These are phyloP conservation scores for Periconia digitata DNA, from an alignment of 2,329 filamentous ascomycete genomes.

Conservation along the genomic window DNA sequence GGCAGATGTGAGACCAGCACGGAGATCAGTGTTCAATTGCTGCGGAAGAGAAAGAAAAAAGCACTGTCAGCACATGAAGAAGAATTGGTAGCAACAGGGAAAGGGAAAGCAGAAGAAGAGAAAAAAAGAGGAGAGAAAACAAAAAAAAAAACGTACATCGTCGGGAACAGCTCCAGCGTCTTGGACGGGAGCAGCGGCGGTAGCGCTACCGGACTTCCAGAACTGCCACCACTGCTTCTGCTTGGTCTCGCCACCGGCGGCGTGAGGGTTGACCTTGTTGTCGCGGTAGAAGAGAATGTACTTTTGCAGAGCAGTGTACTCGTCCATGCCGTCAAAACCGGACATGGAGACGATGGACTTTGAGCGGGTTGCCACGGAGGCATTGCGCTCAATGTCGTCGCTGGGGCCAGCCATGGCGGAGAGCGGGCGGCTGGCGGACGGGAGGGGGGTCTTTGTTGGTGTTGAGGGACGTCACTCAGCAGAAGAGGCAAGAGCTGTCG, in stretches of 20 bases:
- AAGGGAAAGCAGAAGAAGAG: not conserved
- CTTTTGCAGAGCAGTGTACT: constrained; percentile 66
- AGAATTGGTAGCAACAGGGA: not conserved
- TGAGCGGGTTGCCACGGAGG: constrained; percentile 31
- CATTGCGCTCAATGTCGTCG: constrained; percentile 38
- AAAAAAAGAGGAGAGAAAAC: not conserved
- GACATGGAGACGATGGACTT: constrained; percentile 39
- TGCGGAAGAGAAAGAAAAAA: constrained; percentile 3
- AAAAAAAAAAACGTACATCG: constrained; percentile 44
- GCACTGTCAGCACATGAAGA: constrained; percentile 44
- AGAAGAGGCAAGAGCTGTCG: too few species aligned
- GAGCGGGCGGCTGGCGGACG: constrained; percentile 1
- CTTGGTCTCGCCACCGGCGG: constrained; percentile 51
- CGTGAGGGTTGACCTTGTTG: constrained; percentile 53
- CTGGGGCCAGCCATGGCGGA: constrained; percentile 17
- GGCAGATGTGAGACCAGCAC: constrained; percentile 59
- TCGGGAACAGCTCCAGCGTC: constrained; percentile 55
- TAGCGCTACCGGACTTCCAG: constrained; percentile 48
- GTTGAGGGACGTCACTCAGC: not conserved
- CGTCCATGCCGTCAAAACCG: constrained; percentile 55
- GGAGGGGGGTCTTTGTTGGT: not conserved
- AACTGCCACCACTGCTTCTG: constrained; percentile 60
- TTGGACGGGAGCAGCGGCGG: constrained; percentile 28
- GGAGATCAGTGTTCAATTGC: constrained; percentile 66
- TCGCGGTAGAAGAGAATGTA: constrained; percentile 69